These are phyloP conservation scores for Solanum sejunctum DNA, from an alignment of 257 asterid species.

Conservation along the genomic window DNA sequence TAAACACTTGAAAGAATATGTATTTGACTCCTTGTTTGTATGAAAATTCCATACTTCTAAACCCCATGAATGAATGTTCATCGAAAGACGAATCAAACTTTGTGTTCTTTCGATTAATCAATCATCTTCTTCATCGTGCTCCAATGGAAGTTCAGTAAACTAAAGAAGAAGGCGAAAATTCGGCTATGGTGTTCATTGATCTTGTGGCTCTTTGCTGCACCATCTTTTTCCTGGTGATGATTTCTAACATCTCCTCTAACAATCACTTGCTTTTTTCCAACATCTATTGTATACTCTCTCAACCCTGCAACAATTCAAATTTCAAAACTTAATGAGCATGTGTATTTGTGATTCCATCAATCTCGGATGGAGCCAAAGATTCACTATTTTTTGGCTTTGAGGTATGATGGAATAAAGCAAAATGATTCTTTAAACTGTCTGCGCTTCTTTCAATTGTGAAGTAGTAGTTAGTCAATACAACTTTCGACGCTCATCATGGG, in stretches of 20 bases:
- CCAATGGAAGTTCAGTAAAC: neutral
- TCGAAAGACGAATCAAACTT: neutral
- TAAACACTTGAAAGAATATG: neutral
- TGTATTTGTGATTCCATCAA: too few relatives aligned
- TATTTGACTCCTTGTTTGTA: neutral
- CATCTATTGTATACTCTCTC: constrained; percentile 14
- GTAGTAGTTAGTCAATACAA: too few relatives aligned
- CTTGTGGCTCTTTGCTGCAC: neutral
- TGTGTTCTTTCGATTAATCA: neutral
- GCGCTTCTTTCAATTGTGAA: too few relatives aligned
- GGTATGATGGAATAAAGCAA: too few relatives aligned
- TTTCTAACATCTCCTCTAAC: constrained; percentile 6
- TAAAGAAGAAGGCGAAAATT: neutral
- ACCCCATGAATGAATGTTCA: neutral
- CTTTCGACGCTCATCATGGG: too few relatives aligned
- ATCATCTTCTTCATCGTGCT: neutral
- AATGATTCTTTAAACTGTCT: too few relatives aligned
- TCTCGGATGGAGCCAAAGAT: too few relatives aligned
- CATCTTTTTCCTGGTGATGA: neutral
- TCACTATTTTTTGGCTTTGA: too few relatives aligned
- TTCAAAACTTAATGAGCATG: neutral
- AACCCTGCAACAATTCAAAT: neutral
- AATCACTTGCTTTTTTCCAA: constrained; percentile 1
- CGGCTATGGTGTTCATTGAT: neutral
- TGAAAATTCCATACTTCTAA: neutral